phyloP scores from a whole-genome alignment of 2,329 filamentous ascomycete genomes.

The Calonectria hongkongensis region DNA sequence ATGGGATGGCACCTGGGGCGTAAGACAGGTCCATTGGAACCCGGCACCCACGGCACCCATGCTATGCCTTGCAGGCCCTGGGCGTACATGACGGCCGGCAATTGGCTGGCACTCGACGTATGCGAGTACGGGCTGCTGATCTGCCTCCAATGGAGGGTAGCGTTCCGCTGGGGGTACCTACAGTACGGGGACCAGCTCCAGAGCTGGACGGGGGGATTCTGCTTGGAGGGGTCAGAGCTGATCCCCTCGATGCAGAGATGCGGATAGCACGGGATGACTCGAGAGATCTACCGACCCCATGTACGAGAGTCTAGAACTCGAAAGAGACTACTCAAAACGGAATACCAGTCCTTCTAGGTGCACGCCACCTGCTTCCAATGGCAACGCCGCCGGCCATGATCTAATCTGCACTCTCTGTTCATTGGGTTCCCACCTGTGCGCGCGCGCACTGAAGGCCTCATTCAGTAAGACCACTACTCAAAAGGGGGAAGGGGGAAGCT shows the following conservation, averaged over 20 bases:
- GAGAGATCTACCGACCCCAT: slow-evolving; percentile 26
- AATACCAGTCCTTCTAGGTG: neutral
- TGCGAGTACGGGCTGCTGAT: slow-evolving; percentile 27
- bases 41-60: slow-evolving; percentile 8
- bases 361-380: slow-evolving; percentile 11
- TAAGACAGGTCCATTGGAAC: slow-evolving; percentile 9
- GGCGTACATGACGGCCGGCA: slow-evolving; percentile 12
- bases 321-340: slow-evolving; percentile 14
- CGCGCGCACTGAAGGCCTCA: slow-evolving; percentile 3
- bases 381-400: neutral
- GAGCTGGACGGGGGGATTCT: neutral
- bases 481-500: neutral
- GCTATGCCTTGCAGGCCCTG: slow-evolving; percentile 17
- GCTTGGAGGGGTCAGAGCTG: slow-evolving; percentile 7
- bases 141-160: slow-evolving; percentile 22
- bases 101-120: slow-evolving; percentile 2
- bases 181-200: neutral
- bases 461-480: neutral
- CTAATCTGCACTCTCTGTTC: neutral
- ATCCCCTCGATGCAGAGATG: slow-evolving; percentile 24
- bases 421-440: neutral
- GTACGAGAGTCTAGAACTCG: slow-evolving; percentile 20
- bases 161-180: slow-evolving; percentile 23
- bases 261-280: slow-evolving; percentile 27
- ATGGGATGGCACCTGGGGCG: slow-evolving; percentile 8